A percentile compares a stretch with the other conserved stretches of the same genome.
These are phyloP conservation scores for Backusella sp. DNA, from an alignment of 192 early-diverging fungal genomes.

Conservation along the genomic window DNA sequence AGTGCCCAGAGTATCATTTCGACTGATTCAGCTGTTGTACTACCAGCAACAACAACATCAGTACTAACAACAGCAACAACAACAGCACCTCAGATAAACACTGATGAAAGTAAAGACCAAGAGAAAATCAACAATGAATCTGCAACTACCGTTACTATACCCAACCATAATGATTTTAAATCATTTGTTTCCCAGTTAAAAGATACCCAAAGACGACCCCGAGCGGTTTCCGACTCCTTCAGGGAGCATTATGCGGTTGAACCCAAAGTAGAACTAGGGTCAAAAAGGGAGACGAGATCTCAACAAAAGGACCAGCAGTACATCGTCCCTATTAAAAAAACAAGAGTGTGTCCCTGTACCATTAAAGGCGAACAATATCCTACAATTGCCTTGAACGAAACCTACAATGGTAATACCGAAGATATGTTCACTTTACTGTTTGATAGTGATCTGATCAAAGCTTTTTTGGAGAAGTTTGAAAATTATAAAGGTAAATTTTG, in stretches of 20 bases:
- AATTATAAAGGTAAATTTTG: conserved; percentile 38
- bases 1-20: background rate
- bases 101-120: background rate
- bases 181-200: conserved; percentile 6
- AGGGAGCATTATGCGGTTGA: conserved; percentile 3
- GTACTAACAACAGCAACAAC: background rate
- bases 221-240: conserved; percentile 17
- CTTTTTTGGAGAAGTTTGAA: conserved; percentile 43
- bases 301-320: background rate
- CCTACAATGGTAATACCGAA: conserved; percentile 43
- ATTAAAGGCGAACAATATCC: conserved; percentile 44
- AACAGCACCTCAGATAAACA: background rate
- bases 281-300: background rate
- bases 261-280: background rate
- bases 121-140: conserved; percentile 1
- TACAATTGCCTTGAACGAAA: conserved; percentile 40
- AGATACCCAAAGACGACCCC: conserved; percentile 5
- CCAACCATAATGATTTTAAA: background rate
- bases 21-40: background rate
- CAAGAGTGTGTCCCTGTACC: conserved; percentile 45
- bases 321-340: background rate
- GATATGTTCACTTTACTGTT: conserved; percentile 49
- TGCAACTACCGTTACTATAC: background rate
- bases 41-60: background rate
- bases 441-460: conserved; percentile 42